Conservation (phyloP, 805 yeast species). For the Starmerella bombicola region DNA sequence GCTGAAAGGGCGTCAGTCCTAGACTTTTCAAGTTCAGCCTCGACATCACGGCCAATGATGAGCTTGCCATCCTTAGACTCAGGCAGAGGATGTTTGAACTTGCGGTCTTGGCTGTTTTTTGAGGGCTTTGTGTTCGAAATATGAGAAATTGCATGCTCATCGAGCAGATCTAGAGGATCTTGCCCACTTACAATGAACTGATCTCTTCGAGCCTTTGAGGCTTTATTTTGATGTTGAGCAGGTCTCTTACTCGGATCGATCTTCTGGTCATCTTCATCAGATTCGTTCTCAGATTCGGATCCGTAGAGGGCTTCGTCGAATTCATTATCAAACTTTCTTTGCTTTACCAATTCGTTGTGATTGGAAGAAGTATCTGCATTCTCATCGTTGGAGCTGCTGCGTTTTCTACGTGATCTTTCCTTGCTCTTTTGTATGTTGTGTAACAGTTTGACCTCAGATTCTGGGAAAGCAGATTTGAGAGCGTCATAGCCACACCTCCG, state of each 20-base stretch:
- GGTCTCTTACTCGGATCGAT: background rate
- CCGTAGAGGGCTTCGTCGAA: constrained; percentile 87
- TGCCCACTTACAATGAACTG: constrained; percentile 59
- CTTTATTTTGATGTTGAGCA: background rate
- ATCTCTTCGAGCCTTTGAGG: constrained; percentile 30
- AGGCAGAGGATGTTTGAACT: constrained; percentile 24
- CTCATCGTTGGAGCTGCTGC: constrained; percentile 26
- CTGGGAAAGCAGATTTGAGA: constrained; percentile 78
- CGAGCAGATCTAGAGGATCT: constrained; percentile 77
- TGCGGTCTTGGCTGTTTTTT: constrained; percentile 35
- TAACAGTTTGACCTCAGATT: constrained; percentile 71
- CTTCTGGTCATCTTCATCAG: constrained; percentile 4
- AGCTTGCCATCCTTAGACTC: constrained; percentile 51
- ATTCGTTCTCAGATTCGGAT: constrained; percentile 41
- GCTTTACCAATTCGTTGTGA: constrained; percentile 33
- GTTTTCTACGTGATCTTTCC: constrained; percentile 71
- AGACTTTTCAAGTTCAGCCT: constrained; percentile 24
- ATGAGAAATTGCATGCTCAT: constrained; percentile 69
- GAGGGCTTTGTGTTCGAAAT: constrained; percentile 76
- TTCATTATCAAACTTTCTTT: constrained; percentile 60
- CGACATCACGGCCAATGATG: constrained; percentile 43
- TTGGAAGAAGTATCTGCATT: constrained; percentile 47
- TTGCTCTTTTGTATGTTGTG: constrained; percentile 75
- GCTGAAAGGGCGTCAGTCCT: constrained; percentile 62
- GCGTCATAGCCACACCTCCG: constrained; percentile 82